Evolutionary conservation across 371 early-diverging fungal species (phyloP).

Genomic region (Sanchytrium tribonematis): DNA sequence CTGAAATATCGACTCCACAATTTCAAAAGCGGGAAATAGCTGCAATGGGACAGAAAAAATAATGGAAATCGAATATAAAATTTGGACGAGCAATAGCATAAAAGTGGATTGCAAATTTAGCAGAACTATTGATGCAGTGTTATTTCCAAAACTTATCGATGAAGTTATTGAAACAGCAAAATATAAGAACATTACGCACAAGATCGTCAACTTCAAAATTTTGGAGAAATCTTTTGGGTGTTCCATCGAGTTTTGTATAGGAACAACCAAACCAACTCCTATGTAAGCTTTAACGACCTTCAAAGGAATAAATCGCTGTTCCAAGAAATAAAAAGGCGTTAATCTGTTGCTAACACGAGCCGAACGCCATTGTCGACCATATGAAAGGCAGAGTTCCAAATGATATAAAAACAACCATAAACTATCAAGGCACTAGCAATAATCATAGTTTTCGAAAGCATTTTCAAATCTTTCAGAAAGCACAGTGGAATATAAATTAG

Average conservation of each 20-base stretch:
- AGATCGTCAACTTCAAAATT: constrained; percentile 29
- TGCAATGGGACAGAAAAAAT: neutral
- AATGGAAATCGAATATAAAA: neutral
- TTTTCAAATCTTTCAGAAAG: constrained; percentile 52
- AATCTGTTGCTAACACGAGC: constrained; percentile 9
- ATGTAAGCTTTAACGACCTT: no score
- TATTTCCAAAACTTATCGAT: neutral
- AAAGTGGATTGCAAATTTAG: neutral
- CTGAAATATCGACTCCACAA: neutral
- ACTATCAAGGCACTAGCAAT: constrained; percentile 67
- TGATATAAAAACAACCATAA: constrained; percentile 45
- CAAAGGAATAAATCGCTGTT: constrained; percentile 73
- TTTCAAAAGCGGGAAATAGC: neutral
- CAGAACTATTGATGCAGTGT: neutral
- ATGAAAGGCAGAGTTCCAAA: constrained; percentile 29
- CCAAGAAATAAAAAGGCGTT: constrained; percentile 54
- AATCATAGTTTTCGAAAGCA: constrained; percentile 45
- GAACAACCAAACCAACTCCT: constrained; percentile 63
- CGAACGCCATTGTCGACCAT: constrained; percentile 21
- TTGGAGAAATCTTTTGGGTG: constrained; percentile 40
- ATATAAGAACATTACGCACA: neutral
- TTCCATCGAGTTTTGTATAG: constrained; percentile 52
- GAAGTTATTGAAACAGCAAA: neutral
- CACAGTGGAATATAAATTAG: constrained; percentile 48
- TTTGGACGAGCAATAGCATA: neutral